Evolutionary conservation across 305 asterid genomes (phyloP).

Genomic region (Rubia tinctorum): DNA sequence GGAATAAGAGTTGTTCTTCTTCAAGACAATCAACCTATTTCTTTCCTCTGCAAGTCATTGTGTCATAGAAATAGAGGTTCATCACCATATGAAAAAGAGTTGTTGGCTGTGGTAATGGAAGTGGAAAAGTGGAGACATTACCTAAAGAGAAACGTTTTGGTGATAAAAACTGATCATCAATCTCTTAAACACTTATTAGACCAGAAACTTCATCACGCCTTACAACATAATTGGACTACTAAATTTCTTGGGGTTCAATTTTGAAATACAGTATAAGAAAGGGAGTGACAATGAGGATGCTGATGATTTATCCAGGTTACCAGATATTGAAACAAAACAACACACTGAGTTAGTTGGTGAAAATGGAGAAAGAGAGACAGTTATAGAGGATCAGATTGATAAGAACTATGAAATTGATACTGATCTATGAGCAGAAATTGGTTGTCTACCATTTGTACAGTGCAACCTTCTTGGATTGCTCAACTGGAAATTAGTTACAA

Average conservation of each 20-base stretch:
- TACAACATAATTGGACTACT: not conserved
- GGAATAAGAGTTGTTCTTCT: not conserved
- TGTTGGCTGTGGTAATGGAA: not conserved
- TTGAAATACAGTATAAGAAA: not conserved
- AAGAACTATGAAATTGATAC: too few relatives aligned
- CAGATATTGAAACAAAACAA: too few relatives aligned
- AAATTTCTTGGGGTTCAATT: too few relatives aligned
- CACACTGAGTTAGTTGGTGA: too few relatives aligned
- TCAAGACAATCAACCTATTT: too few relatives aligned
- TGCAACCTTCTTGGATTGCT: not conserved
- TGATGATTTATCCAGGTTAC: not conserved
- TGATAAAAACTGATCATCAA: not conserved
- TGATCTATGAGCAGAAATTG: not conserved
- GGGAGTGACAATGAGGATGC: not conserved
- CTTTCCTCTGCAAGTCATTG: not conserved
- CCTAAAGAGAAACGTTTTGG: not conserved
- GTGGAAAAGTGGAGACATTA: not conserved
- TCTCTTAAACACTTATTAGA: not conserved
- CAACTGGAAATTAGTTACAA: not conserved
- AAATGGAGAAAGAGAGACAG: too few relatives aligned
- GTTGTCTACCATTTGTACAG: not conserved
- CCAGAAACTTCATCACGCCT: not conserved
- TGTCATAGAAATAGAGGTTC: not conserved
- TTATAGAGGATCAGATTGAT: too few relatives aligned
- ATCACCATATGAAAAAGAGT: too few relatives aligned